Percentiles rank a stretch among this genome's conserved stretches.
Conservation (phyloP, 768 basidiomycete genomes). For the Phanerodontia chrysosporium region DNA sequence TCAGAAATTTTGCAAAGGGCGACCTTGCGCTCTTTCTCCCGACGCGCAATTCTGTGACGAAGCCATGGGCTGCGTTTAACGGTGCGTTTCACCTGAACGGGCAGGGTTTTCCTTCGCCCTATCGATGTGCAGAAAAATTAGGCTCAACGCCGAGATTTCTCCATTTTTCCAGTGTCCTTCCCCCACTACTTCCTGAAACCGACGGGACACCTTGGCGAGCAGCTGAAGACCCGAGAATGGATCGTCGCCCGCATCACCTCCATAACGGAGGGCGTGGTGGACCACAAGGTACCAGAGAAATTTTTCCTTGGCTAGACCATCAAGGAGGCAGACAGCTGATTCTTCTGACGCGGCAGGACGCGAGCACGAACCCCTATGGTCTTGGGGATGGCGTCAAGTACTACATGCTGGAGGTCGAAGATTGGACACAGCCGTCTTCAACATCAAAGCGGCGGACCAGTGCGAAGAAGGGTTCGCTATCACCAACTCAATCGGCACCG, state of each 20-base stretch:
- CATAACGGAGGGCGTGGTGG: slow-evolving; percentile 81
- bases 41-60: slow-evolving; percentile 88
- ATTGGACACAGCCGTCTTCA: slow-evolving; percentile 77
- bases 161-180: slow-evolving; percentile 66
- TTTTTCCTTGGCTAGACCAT: slow-evolving; percentile 2
- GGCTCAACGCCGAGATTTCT: slow-evolving; percentile 27
- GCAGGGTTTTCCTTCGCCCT: background rate
- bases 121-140: slow-evolving; percentile 4
- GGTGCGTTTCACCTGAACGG: slow-evolving; percentile 43
- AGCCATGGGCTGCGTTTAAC: slow-evolving; percentile 99
- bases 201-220: slow-evolving; percentile 80
- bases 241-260: slow-evolving; percentile 90
- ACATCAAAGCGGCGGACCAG: slow-evolving; percentile 51
- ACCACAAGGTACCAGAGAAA: slow-evolving; percentile 55
- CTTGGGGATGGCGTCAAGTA: slow-evolving; percentile 88
- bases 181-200: slow-evolving; percentile 97
- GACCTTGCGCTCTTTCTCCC: slow-evolving; percentile 95
- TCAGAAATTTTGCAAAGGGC: slow-evolving; percentile 91
- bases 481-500: slow-evolving; percentile 19
- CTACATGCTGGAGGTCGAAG: slow-evolving; percentile 90
- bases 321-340: background rate
- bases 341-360: slow-evolving; percentile 47
- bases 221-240: slow-evolving; percentile 90
- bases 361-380: slow-evolving; percentile 83
- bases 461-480: slow-evolving; percentile 40